Percentiles rank a stretch among this genome's conserved stretches.
These are phyloP conservation scores for Hapsidospora chrysogenum DNA, from an alignment of 495 filamentous ascomycete species.

Conservation along the genomic window DNA sequence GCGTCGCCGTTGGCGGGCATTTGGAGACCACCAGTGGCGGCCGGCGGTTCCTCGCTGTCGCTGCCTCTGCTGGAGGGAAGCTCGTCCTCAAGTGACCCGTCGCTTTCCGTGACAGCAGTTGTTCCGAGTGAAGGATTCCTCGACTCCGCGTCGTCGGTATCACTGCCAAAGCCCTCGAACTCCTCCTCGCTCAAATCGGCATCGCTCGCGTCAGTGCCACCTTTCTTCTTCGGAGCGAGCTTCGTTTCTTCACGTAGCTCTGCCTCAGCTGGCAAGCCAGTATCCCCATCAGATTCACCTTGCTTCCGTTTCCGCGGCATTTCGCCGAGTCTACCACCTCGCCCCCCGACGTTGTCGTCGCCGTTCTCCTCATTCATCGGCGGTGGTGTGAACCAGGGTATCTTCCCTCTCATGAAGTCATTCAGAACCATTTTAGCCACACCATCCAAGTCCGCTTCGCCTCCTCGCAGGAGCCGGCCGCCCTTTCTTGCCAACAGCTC, in stretches of 20 bases:
- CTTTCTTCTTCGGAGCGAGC: slow-evolving; percentile 9
- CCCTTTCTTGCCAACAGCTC: slow-evolving; percentile 77
- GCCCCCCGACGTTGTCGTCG: slow-evolving; percentile 36
- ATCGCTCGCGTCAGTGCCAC: slow-evolving; percentile 12
- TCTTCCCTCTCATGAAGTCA: slow-evolving; percentile 86
- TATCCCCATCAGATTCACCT: slow-evolving; percentile 26
- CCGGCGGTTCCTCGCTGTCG: no score
- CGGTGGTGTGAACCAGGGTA: slow-evolving; percentile 86
- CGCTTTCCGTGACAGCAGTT: slow-evolving; percentile 6
- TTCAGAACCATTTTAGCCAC: slow-evolving; percentile 85
- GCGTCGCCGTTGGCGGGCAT: no score
- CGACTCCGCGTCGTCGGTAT: slow-evolving; percentile 18
- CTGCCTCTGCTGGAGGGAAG: not conserved
- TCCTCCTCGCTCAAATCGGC: slow-evolving; percentile 18
- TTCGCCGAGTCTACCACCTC: slow-evolving; percentile 38
- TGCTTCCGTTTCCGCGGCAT: slow-evolving; percentile 42
- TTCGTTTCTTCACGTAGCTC: slow-evolving; percentile 4
- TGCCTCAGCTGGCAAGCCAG: slow-evolving; percentile 13
- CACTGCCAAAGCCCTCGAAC: slow-evolving; percentile 38
- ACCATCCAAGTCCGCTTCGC: slow-evolving; percentile 62
- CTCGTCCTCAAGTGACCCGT: slow-evolving; percentile 1
- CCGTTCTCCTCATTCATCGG: slow-evolving; percentile 41
- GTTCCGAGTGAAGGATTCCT: slow-evolving; percentile 1
- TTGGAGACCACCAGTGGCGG: no score
- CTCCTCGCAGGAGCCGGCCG: slow-evolving; percentile 70